phyloP scores from a whole-genome alignment of 1,139 yeast species.

The Arxiozyma heterogenica region DNA sequence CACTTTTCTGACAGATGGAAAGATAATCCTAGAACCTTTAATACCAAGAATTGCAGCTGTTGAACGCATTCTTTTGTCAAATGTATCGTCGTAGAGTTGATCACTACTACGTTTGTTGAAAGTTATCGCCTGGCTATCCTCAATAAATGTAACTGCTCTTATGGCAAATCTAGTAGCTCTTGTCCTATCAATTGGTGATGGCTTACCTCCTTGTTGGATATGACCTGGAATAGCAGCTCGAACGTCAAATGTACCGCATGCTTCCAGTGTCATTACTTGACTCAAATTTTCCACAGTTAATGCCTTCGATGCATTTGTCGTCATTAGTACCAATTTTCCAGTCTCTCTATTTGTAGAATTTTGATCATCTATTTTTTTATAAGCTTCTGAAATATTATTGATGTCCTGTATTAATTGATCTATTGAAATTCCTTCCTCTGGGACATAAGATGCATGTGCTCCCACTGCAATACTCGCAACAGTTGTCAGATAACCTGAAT shows the following conservation, averaged over 20 bases:
- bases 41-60: slow-evolving; percentile 90
- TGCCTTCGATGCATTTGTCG: slow-evolving; percentile 61
- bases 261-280: slow-evolving; percentile 55
- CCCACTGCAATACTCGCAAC: slow-evolving; percentile 85
- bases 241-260: slow-evolving; percentile 58
- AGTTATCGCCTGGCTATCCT: slow-evolving; percentile 32
- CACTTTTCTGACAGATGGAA: slow-evolving; percentile 61
- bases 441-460: slow-evolving; percentile 86
- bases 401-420: slow-evolving; percentile 70
- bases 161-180: slow-evolving; percentile 61
- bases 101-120: slow-evolving; percentile 25
- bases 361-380: slow-evolving; percentile 64
- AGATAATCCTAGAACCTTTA: slow-evolving; percentile 63
- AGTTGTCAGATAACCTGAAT: slow-evolving; percentile 87
- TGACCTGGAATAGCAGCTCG: slow-evolving; percentile 76
- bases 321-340: slow-evolving; percentile 63
- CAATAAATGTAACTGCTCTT: slow-evolving; percentile 60
- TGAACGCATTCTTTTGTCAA: slow-evolving; percentile 32
- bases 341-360: slow-evolving; percentile 41
- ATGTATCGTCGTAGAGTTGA: slow-evolving; percentile 27
- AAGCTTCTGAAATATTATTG: slow-evolving; percentile 56
- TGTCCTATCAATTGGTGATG: slow-evolving; percentile 68
- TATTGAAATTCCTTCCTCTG: slow-evolving; percentile 75
- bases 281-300: slow-evolving; percentile 54
- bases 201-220: slow-evolving; percentile 72